These are phyloP conservation scores for Pseudophaeomoniella oleicola DNA, from an alignment of 2,329 filamentous ascomycete species.

Conservation along the genomic window DNA sequence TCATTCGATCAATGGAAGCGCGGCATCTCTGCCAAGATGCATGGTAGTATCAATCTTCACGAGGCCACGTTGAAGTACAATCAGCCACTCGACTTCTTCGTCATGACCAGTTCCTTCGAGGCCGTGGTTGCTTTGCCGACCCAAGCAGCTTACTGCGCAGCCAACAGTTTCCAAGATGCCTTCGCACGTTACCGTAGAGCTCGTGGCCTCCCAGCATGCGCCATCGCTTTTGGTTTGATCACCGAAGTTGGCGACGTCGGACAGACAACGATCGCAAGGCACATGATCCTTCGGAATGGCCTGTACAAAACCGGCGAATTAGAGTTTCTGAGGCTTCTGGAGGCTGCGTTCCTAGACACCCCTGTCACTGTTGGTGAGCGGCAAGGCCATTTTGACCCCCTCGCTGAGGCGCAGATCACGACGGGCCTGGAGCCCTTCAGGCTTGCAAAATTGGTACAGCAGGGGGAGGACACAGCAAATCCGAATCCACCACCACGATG, in stretches of 20 bases:
- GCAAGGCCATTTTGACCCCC: no score
- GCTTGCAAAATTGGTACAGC: no score
- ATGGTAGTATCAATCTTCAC: conserved; percentile 17
- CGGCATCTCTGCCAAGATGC: conserved; percentile 19
- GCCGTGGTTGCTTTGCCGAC: conserved; percentile 17
- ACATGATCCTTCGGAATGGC: no score
- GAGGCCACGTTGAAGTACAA: conserved; percentile 7
- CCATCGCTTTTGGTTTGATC: not conserved
- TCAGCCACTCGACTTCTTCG: conserved; percentile 26
- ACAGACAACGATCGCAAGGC: no score
- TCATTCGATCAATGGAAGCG: conserved; percentile 16
- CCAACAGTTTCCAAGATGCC: conserved; percentile 22
- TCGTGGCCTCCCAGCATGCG: not conserved
- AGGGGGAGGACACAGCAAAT: no score
- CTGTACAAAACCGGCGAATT: no score
- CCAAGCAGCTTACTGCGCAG: conserved; percentile 23
- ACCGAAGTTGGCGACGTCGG: not conserved
- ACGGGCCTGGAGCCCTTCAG: no score
- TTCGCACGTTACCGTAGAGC: conserved; percentile 9
- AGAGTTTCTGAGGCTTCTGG: no score
- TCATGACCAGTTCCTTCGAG: conserved; percentile 25
- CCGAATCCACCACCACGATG: no score
- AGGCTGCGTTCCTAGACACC: no score
- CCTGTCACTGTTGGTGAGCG: no score
- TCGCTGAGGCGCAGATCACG: no score